Evolutionary conservation across 257 asterid species (phyloP).

Genomic region (Avicennia marina): DNA sequence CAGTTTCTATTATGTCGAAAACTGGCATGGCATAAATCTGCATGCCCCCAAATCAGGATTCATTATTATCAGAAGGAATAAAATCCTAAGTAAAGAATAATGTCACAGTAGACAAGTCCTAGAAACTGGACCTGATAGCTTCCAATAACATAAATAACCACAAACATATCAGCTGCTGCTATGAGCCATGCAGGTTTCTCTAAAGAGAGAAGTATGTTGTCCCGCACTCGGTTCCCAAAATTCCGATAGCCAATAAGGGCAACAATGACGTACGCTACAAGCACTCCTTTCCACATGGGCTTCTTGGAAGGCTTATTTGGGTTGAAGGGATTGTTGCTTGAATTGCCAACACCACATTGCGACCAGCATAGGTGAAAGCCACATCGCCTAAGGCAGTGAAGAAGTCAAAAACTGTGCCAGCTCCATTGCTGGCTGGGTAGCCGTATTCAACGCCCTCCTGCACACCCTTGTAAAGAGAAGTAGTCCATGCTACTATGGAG

Average conservation of each 20-base stretch:
- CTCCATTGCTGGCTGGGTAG: constrained; percentile 7
- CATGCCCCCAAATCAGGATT: not conserved
- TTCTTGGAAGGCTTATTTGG: constrained; percentile 38
- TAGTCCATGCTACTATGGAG: constrained; percentile 46
- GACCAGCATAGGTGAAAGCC: constrained; percentile 38
- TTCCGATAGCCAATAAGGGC: constrained; percentile 27
- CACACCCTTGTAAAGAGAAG: constrained; percentile 40
- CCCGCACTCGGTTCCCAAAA: constrained; percentile 31
- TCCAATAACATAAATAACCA: constrained; percentile 27
- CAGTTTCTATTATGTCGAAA: constrained; percentile 46
- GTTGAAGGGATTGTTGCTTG: constrained; percentile 37
- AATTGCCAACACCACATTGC: constrained; percentile 35
- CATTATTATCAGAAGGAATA: not conserved
- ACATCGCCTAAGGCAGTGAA: constrained; percentile 32
- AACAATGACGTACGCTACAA: constrained; percentile 31
- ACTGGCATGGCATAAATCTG: constrained; percentile 44
- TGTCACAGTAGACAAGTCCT: not conserved
- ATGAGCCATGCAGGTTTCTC: constrained; percentile 39
- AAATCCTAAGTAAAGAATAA: no score
- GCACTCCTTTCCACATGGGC: constrained; percentile 41
- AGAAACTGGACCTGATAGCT: constrained; percentile 25
- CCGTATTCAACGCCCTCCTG: constrained; percentile 31
- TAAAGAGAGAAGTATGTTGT: constrained; percentile 31
- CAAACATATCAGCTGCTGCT: constrained; percentile 35
- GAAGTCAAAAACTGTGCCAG: constrained; percentile 33